Base-by-base conservation (phyloP, 2,329 filamentous ascomycete genomes). In the Dryadomyces quercus-mongolicae region DNA sequence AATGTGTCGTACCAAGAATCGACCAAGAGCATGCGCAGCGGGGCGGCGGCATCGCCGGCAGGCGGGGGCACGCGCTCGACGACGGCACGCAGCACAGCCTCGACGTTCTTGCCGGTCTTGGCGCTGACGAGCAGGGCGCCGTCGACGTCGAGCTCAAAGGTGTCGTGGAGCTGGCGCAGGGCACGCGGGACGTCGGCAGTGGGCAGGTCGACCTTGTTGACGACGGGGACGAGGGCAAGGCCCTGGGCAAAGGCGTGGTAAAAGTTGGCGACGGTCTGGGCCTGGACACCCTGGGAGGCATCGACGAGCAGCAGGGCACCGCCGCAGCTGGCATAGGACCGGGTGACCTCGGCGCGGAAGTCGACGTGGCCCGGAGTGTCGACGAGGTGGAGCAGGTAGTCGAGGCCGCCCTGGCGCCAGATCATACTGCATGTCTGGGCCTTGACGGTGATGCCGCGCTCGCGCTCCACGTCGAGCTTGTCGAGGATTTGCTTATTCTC, bases 1-100 rank as follows among this genome's bases (percentile, higher is more conserved):
- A 96, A 98, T 57, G 85, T 91, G 65, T 95, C 91, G 67, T 98
- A 98, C 93, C 93, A 98, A 21, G 91, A 96, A 69, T 98, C 93
- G 31, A 98, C 90, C 15, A 98, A 81, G 49, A 98, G 74, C 70
- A 97, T 78, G 56, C 88, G 84, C 55, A 96, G 69, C 1, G 90
- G 88, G 62, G 84, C 86, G 1, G 70, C 75, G 53, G 76, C 71
- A 61, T 93, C 83, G 5, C 93, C 93, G 0, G 79, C 69, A 0
- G 93, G 93, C 44, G 82, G 80, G 20, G 93, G 92, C 4, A 98
- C 86, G 56, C 85, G 76, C 60, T 94, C 85, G 43, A 98, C 83
- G 10, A 97, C 89, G 13, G 82, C 83, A 0, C 93, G 92, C 44
- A 98, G 72, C 5, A 98, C 74, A n/a, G 81, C 76, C 34, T 82